Conservation (phyloP, 257 asterid genomes). For the Solanum lycopersicoides region DNA sequence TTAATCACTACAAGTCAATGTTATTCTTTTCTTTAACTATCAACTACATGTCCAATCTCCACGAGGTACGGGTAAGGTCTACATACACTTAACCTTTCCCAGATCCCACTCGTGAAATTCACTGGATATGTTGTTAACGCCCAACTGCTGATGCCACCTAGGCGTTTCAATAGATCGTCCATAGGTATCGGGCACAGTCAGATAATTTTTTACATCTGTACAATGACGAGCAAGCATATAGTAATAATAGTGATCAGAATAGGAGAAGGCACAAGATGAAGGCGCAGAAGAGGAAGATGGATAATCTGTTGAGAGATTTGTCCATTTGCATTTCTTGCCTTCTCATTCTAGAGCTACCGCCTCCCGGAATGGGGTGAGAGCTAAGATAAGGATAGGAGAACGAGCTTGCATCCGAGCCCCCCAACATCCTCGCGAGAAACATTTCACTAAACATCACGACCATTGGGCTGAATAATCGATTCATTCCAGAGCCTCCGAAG, state of each 20-base stretch:
- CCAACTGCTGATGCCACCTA: neutral
- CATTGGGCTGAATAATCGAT: constrained; percentile 50
- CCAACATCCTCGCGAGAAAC: constrained; percentile 46
- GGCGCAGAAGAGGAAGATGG: constrained; percentile 66
- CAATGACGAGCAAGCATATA: neutral
- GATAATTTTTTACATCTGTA: constrained; percentile 21
- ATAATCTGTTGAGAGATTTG: constrained; percentile 68
- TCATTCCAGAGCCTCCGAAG: constrained; percentile 26
- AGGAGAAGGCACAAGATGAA: constrained; percentile 63
- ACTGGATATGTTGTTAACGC: neutral
- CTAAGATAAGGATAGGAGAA: constrained; percentile 45
- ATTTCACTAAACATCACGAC: constrained; percentile 71
- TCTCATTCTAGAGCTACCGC: constrained; percentile 62
- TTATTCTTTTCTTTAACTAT: neutral
- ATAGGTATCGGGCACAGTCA: neutral
- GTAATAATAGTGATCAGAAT: constrained; percentile 24
- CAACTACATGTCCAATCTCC: neutral
- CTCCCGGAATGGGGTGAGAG: constrained; percentile 29
- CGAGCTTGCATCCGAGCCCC: constrained; percentile 39
- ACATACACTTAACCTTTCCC: neutral
- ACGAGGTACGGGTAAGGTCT: neutral
- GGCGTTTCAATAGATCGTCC: neutral
- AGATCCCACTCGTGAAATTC: neutral
- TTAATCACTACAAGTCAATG: neutral
- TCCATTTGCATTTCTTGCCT: constrained; percentile 74